Conservation (phyloP, 306 rosid genomes). For the Mimosa pudica region DNA sequence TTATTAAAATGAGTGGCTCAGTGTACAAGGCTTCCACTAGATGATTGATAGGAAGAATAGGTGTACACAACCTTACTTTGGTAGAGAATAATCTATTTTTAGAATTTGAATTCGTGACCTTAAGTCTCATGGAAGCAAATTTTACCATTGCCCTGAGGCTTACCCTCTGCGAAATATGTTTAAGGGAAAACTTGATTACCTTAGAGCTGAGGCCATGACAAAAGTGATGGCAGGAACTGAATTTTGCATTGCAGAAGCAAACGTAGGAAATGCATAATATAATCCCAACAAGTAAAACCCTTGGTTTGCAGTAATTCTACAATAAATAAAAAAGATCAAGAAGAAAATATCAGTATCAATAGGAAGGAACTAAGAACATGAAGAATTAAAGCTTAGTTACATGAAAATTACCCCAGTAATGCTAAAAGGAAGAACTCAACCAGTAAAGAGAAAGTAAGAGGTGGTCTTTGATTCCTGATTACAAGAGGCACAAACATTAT, state of each 20-base stretch:
- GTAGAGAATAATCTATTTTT: no score
- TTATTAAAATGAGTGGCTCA: no score
- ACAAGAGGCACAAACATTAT: slow-evolving; percentile 11
- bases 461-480: slow-evolving; percentile 68
- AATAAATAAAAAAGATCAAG: neutral
- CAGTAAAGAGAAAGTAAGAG: slow-evolving; percentile 59
- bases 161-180: neutral
- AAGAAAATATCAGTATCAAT: slow-evolving; percentile 17
- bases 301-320: slow-evolving; percentile 73
- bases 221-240: slow-evolving; percentile 74
- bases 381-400: slow-evolving; percentile 10
- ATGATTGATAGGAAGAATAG: no score
- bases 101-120: no score
- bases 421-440: slow-evolving; percentile 74
- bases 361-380: slow-evolving; percentile 14
- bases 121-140: no score
- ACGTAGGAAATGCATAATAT: slow-evolving; percentile 70
- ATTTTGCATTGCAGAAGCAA: slow-evolving; percentile 83
- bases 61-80: no score
- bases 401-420: slow-evolving; percentile 58
- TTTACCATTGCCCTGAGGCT: no score
- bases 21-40: no score
- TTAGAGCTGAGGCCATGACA: slow-evolving; percentile 59
- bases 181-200: slow-evolving; percentile 36
- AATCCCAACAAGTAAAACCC: slow-evolving; percentile 74